Base-by-base conservation (phyloP, 805 yeast species). In the Barnettozyma salicaria region DNA sequence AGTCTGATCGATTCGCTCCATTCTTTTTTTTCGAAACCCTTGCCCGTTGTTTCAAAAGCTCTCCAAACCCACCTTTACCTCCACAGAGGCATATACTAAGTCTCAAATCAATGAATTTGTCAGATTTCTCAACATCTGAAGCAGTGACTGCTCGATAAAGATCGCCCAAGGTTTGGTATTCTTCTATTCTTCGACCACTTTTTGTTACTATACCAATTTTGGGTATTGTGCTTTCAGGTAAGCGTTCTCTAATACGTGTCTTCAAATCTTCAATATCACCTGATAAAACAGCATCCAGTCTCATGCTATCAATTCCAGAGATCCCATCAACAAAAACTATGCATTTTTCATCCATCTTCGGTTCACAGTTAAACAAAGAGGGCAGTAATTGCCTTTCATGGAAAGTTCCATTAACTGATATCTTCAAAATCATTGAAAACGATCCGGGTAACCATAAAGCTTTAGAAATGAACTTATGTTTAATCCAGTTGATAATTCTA, bases 1-100 rank as follows among this genome's bases (percentile, higher is more conserved):
- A 34, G 29, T 35, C 50, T 7, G 59, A 57, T 12, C 32, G 37
- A 17, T 44, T 43, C 6, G 49, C 45, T 28, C 45, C 47, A 10
- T 40, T 49, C 34, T 41, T 53, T 22, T 60, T 56, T 12, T 58
- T 48, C 65, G 62, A 60, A 19, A 56, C 48, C 3, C 62, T 64
- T 4, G 68, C 73, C 36, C 61, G 64, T 4, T 64, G 64, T 26
- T 63, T 59, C 35, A 70, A 49, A 45, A 60, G 50, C 13, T 64
- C 54, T 1, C 74, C 75, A 47, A 70, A 65, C 3, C 74, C 76
- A 17, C 76, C 76, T 52, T 71, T 70, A n/a, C 76, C 76, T 7
- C 76, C 76, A 40, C 70, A 60, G 22, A 68, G 38, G 10, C 63
- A 54, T 0, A 59, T 40, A 14, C 55, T 59, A 21, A 64, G 49